These are phyloP conservation scores for Pholiota conissans DNA, from an alignment of 768 basidiomycete genomes.

Conservation along the genomic window DNA sequence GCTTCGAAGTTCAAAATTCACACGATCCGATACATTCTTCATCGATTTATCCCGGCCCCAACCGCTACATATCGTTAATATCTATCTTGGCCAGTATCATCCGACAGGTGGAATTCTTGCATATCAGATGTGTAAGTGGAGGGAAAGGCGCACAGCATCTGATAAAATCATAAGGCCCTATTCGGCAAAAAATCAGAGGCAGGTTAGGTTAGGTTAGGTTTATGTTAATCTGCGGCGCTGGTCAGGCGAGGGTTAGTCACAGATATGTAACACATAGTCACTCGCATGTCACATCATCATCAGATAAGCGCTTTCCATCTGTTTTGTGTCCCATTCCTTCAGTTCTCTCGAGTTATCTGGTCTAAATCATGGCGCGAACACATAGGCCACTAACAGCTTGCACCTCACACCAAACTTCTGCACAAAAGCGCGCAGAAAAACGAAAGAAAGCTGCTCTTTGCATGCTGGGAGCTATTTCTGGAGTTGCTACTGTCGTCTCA, in stretches of 20 bases:
- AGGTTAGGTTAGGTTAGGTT: neutral
- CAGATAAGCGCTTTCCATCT: neutral
- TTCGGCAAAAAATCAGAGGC: neutral
- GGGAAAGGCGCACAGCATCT: too few relatives aligned
- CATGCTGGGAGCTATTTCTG: slow-evolving; percentile 2
- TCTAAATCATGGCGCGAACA: neutral
- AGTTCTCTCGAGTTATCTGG: too few relatives aligned
- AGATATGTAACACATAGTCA: neutral
- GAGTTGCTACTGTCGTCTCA: slow-evolving; percentile 5
- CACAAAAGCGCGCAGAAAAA: slow-evolving; percentile 3
- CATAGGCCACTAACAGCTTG: neutral
- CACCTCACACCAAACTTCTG: neutral
- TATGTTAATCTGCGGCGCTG: neutral
- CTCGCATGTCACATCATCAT: neutral
- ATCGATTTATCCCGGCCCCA: too few relatives aligned
- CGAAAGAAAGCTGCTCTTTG: slow-evolving; percentile 7
- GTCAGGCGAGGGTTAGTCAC: neutral
- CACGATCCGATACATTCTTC: too few relatives aligned
- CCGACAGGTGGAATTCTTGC: too few relatives aligned
- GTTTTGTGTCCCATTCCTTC: neutral
- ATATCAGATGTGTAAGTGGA: too few relatives aligned
- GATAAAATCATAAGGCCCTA: too few relatives aligned
- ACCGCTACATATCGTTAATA: too few relatives aligned
- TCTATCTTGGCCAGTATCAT: too few relatives aligned
- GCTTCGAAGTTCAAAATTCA: too few relatives aligned